These are phyloP conservation scores for Delonix regia DNA, from an alignment of 306 rosid genomes.

Conservation along the genomic window DNA sequence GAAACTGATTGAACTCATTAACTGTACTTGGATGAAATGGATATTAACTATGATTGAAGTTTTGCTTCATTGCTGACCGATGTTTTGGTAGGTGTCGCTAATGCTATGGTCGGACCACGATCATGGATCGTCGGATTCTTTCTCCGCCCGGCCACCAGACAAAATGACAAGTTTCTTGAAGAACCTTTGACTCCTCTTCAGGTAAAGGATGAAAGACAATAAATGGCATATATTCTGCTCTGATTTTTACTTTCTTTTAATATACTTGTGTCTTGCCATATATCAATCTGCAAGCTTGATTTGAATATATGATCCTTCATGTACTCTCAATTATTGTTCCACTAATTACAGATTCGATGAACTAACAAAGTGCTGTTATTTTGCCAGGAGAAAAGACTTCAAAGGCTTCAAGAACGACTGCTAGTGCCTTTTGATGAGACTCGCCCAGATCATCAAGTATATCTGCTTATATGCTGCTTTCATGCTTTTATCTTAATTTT, in stretches of 20 bases:
- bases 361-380: slow-evolving; percentile 8
- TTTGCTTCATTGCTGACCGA: slow-evolving; percentile 25
- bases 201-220: slow-evolving; percentile 51
- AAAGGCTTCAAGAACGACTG: slow-evolving; percentile 76
- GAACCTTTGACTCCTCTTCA: slow-evolving; percentile 63
- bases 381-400: slow-evolving; percentile 74
- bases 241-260: not conserved
- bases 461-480: not conserved
- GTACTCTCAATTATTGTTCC: not conserved
- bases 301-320: no score
- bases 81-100: slow-evolving; percentile 57
- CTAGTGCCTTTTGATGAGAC: slow-evolving; percentile 77
- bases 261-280: not conserved
- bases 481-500: not conserved
- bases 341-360: slow-evolving; percentile 7
- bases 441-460: slow-evolving; percentile 77
- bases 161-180: slow-evolving; percentile 50
- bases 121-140: slow-evolving; percentile 88
- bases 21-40: no score
- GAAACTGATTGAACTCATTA: not conserved
- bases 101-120: slow-evolving; percentile 90
- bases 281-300: not conserved
- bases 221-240: not conserved
- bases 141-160: slow-evolving; percentile 46
- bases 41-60: not conserved